phyloP scores from a whole-genome alignment of 805 yeast species.

The Blastobotrys peoriensis region DNA sequence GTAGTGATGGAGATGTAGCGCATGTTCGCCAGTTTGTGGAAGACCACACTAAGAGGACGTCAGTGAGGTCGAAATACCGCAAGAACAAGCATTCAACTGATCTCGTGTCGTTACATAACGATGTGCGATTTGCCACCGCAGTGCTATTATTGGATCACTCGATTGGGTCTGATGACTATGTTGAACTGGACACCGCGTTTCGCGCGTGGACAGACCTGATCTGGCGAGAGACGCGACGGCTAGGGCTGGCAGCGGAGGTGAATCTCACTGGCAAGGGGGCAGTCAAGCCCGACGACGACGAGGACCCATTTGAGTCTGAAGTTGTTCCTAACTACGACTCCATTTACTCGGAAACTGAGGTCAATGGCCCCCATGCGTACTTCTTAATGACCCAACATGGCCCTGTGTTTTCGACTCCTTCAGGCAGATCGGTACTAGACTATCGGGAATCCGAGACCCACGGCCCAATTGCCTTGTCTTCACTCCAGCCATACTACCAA shows the following conservation, averaged over 20 bases:
- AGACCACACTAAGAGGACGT: neutral
- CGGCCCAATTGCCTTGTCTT: conserved; percentile 45
- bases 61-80: neutral
- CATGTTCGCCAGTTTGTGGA: neutral
- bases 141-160: neutral
- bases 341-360: conserved; percentile 55
- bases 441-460: conserved; percentile 64
- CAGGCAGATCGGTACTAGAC: conserved; percentile 67
- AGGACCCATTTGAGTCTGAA: conserved; percentile 19
- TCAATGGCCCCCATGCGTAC: conserved; percentile 84
- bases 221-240: conserved; percentile 29
- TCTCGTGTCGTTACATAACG: neutral
- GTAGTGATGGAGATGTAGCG: neutral
- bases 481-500: conserved; percentile 28
- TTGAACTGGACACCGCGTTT: neutral
- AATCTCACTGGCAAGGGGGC: neutral
- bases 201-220: conserved; percentile 23
- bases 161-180: neutral
- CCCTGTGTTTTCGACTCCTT: conserved; percentile 74
- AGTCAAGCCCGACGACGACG: conserved; percentile 1
- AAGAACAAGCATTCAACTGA: neutral
- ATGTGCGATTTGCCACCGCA: neutral
- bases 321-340: conserved; percentile 23
- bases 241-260: conserved; percentile 15
- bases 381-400: conserved; percentile 55